Percentiles rank a stretch among this genome's conserved stretches.
phyloP scores from a whole-genome alignment of 140 eudicot species.

The Ambrosia hybrid region DNA sequence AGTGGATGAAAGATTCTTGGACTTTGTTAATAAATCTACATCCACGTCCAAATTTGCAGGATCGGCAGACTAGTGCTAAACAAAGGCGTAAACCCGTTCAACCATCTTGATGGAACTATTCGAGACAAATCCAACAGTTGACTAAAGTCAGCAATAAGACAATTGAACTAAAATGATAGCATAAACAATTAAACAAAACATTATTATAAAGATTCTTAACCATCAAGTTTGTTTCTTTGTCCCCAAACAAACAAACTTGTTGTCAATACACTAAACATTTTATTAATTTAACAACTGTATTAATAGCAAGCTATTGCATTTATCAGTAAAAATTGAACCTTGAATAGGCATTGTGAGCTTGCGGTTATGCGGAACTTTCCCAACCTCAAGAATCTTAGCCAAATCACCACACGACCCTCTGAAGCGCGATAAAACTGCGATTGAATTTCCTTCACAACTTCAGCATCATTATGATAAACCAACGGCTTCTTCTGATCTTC shows the following conservation, averaged over 20 bases:
- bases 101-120: slow-evolving; percentile 77
- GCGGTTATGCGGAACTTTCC: slow-evolving; percentile 71
- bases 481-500: slow-evolving; percentile 43
- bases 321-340: slow-evolving; percentile 39
- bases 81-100: slow-evolving; percentile 60
- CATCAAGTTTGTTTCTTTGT: not conserved
- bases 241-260: too few relatives aligned
- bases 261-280: too few relatives aligned
- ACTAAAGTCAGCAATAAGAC: slow-evolving; percentile 13
- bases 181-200: not conserved
- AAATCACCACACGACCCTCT: slow-evolving; percentile 58
- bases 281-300: too few relatives aligned
- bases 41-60: slow-evolving; percentile 37
- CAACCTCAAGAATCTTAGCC: slow-evolving; percentile 79
- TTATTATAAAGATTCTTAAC: not conserved
- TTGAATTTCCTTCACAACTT: slow-evolving; percentile 76
- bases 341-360: slow-evolving; percentile 69
- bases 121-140: not conserved
- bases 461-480: slow-evolving; percentile 53
- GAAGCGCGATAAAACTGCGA: slow-evolving; percentile 75
- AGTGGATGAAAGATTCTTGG: slow-evolving; percentile 80
- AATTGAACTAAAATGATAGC: slow-evolving; percentile 2
- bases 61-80: slow-evolving; percentile 47
- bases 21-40: slow-evolving; percentile 49
- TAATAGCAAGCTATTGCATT: not conserved